Evolutionary conservation across 2,329 filamentous ascomycete genomes (phyloP).

Genomic region (Trichoderma oligosporum): DNA sequence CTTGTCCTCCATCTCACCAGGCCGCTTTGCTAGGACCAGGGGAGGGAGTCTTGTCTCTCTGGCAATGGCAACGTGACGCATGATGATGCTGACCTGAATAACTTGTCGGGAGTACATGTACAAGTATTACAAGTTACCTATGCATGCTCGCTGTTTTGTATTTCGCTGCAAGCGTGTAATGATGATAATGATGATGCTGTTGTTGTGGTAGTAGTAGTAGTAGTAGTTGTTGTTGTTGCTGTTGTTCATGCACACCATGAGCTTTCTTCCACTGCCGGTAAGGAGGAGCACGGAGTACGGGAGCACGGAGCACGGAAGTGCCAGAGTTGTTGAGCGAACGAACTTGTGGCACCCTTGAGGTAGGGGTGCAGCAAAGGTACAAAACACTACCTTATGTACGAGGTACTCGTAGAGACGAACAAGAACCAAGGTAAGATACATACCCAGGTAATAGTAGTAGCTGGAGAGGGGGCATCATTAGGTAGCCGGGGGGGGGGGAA

Average conservation of each 20-base stretch:
- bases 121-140: background rate
- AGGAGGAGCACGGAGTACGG: too few relatives aligned
- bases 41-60: background rate
- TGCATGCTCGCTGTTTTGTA: conserved; percentile 3
- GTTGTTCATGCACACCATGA: conserved; percentile 4
- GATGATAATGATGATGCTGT: background rate
- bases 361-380: too few relatives aligned
- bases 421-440: too few relatives aligned
- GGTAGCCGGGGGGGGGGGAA: background rate
- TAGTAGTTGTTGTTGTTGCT: background rate
- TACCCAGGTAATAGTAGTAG: too few relatives aligned
- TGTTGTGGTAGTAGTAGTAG: background rate
- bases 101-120: too few relatives aligned
- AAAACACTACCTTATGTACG: too few relatives aligned
- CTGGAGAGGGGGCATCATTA: background rate
- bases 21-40: background rate
- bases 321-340: too few relatives aligned
- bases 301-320: too few relatives aligned
- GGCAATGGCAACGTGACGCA: conserved; percentile 8
- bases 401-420: too few relatives aligned
- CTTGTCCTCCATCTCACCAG: background rate
- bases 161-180: too few relatives aligned
- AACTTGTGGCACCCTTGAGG: too few relatives aligned
- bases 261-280: background rate
- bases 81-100: conserved; percentile 6